A percentile compares a stretch with the other conserved stretches of the same genome.
Evolutionary conservation across 208 protist genomes (phyloP).

Genomic region (Herpetomonas tarakana): DNA sequence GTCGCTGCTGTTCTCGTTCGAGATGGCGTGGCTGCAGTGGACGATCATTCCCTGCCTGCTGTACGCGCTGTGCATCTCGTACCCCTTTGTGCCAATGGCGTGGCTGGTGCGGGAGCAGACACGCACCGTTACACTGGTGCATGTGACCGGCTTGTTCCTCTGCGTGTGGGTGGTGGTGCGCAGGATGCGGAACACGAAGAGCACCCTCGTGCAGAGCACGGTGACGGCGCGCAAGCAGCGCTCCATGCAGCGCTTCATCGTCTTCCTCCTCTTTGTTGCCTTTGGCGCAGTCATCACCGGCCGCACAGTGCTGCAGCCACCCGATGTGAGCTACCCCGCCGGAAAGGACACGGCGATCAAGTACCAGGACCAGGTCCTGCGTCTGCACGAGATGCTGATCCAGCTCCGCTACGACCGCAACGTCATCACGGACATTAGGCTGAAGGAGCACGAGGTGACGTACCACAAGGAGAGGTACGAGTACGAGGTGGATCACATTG

Average conservation of each 20-base stretch:
- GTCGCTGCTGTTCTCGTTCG: slow-evolving; percentile 46
- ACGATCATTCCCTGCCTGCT: slow-evolving; percentile 19
- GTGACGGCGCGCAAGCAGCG: slow-evolving; percentile 43
- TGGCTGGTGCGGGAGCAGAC: slow-evolving; percentile 67
- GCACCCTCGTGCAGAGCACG: slow-evolving; percentile 16
- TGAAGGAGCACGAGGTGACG: slow-evolving; percentile 27
- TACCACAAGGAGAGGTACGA: slow-evolving; percentile 38
- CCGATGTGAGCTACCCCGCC: slow-evolving; percentile 30
- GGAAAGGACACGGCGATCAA: slow-evolving; percentile 35
- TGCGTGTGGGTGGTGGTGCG: slow-evolving; percentile 18
- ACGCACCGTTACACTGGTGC: slow-evolving; percentile 27
- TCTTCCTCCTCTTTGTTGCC: slow-evolving; percentile 30
- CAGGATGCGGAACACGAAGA: slow-evolving; percentile 19
- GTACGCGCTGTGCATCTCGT: slow-evolving; percentile 62
- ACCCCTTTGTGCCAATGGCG: slow-evolving; percentile 73
- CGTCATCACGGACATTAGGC: slow-evolving; percentile 34
- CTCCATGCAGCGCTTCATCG: slow-evolving; percentile 44
- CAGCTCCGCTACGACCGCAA: slow-evolving; percentile 40
- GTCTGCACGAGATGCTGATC: slow-evolving; percentile 52
- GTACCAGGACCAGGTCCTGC: slow-evolving; percentile 48
- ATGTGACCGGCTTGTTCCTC: slow-evolving; percentile 23
- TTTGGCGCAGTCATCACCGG: slow-evolving; percentile 38
- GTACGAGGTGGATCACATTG: slow-evolving; percentile 29
- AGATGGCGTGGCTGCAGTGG: slow-evolving; percentile 22
- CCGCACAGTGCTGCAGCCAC: slow-evolving; percentile 27